Percentiles rank a stretch among this genome's conserved stretches.
Conservation (phyloP, 139 green algal species). For the Protoeuglena noctilucae region DNA sequence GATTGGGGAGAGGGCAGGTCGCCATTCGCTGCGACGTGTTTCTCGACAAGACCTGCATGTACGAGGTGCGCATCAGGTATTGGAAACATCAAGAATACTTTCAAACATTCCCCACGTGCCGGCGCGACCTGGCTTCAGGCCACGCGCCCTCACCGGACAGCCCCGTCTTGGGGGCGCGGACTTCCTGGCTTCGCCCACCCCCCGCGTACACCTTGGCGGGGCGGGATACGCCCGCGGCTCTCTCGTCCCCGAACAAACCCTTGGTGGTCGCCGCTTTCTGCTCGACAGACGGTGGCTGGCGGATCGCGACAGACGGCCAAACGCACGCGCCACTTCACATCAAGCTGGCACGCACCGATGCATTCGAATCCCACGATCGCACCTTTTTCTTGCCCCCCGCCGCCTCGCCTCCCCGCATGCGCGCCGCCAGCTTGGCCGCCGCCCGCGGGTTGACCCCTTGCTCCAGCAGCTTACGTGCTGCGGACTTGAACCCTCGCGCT, state of each 20-base stretch:
- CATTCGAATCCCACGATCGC: too few species aligned
- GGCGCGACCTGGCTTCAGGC: neutral
- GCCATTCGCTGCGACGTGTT: neutral
- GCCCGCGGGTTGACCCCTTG: slow-evolving; percentile 34
- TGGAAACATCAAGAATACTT: neutral
- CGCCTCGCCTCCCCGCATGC: slow-evolving; percentile 17
- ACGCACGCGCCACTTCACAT: too few species aligned
- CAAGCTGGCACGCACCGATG: too few species aligned
- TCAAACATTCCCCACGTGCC: neutral
- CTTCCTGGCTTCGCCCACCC: slow-evolving; percentile 16
- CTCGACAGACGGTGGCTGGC: too few species aligned
- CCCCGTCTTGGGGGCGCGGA: slow-evolving; percentile 3
- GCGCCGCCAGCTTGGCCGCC: slow-evolving; percentile 38
- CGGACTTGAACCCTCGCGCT: slow-evolving; percentile 33
- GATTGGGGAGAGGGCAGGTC: neutral
- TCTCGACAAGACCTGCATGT: too few species aligned
- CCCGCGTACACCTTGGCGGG: slow-evolving; percentile 29
- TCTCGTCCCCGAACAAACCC: neutral
- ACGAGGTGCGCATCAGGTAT: neutral
- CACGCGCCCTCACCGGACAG: neutral
- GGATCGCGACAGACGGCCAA: too few species aligned
- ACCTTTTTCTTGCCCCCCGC: slow-evolving; percentile 15
- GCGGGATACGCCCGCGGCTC: slow-evolving; percentile 5
- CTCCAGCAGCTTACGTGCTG: slow-evolving; percentile 28
- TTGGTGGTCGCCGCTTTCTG: slow-evolving; percentile 11